These are phyloP conservation scores for Naganishia sp. DNA, from an alignment of 1,284 basidiomycete genomes.

Conservation along the genomic window DNA sequence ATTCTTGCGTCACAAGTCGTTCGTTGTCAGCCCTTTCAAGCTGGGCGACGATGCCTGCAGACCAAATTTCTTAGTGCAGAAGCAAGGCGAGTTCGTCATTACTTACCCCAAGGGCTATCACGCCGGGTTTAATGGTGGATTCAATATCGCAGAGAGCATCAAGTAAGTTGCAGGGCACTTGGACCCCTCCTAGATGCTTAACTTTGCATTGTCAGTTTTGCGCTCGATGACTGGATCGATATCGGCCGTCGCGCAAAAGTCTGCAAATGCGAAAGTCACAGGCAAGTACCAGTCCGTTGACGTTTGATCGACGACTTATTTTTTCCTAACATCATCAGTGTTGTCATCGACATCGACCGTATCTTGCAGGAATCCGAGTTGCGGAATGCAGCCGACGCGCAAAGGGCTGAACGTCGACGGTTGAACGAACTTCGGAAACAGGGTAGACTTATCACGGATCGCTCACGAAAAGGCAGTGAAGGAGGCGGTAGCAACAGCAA, in stretches of 20 bases:
- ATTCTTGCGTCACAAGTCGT: slow-evolving; percentile 95
- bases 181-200: no score
- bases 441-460: slow-evolving; percentile 61
- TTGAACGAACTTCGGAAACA: slow-evolving; percentile 44
- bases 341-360: slow-evolving; percentile 86
- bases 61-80: slow-evolving; percentile 86
- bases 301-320: not conserved
- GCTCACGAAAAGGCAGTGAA: not conserved
- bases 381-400: slow-evolving; percentile 35
- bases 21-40: slow-evolving; percentile 83
- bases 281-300: slow-evolving; percentile 58
- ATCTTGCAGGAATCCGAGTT: slow-evolving; percentile 63
- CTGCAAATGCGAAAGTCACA: slow-evolving; percentile 79
- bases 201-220: slow-evolving; percentile 60
- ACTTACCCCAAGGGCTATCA: slow-evolving; percentile 94
- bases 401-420: slow-evolving; percentile 34
- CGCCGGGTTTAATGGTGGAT: slow-evolving; percentile 93
- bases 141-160: slow-evolving; percentile 97
- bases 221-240: slow-evolving; percentile 91
- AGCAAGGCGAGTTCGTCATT: slow-evolving; percentile 90
- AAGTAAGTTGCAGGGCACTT: slow-evolving; percentile 56
- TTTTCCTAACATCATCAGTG: slow-evolving; percentile 58
- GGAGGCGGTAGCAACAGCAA: slow-evolving; percentile 54
- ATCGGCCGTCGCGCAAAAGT: slow-evolving; percentile 77
- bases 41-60: slow-evolving; percentile 77